phyloP scores from a whole-genome alignment of 768 basidiomycete genomes.

The Dacryopinax primogenitus region DNA sequence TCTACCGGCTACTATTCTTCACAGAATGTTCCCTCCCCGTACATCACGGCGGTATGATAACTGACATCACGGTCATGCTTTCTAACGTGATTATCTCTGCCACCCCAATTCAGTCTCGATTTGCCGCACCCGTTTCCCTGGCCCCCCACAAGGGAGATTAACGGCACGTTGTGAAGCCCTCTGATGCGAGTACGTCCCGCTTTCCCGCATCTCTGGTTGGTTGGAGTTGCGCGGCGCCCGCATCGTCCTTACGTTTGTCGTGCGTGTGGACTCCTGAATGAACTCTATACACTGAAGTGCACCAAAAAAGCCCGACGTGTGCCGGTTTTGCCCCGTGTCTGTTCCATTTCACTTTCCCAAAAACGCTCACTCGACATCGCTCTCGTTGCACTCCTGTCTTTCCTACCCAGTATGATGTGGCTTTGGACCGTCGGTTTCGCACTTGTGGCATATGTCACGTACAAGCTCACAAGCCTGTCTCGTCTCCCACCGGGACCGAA shows the following conservation, averaged over 20 bases:
- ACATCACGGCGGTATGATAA: background rate
- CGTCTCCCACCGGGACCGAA: slow-evolving; percentile 11
- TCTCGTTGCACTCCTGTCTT: background rate
- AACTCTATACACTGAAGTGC: no score
- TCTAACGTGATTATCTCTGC: background rate
- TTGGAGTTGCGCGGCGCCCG: no score
- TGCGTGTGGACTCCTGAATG: no score
- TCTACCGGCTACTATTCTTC: background rate
- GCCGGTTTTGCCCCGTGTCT: background rate
- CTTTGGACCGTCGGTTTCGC: slow-evolving; percentile 23
- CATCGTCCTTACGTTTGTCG: no score
- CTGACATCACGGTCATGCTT: background rate
- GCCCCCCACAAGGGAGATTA: background rate
- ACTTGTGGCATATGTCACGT: slow-evolving; percentile 19
- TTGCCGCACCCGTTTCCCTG: background rate
- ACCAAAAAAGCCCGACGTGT: background rate
- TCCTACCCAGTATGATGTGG: slow-evolving; percentile 19
- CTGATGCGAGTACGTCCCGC: background rate
- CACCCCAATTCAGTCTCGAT: background rate
- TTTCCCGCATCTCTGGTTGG: background rate
- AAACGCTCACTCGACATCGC: background rate
- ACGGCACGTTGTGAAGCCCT: background rate
- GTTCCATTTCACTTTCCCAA: background rate
- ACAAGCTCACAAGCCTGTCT: slow-evolving; percentile 12
- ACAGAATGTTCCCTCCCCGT: background rate